These are phyloP conservation scores for Xylariomycetidae sp. DNA, from an alignment of 2,329 filamentous ascomycete genomes.

Conservation along the genomic window DNA sequence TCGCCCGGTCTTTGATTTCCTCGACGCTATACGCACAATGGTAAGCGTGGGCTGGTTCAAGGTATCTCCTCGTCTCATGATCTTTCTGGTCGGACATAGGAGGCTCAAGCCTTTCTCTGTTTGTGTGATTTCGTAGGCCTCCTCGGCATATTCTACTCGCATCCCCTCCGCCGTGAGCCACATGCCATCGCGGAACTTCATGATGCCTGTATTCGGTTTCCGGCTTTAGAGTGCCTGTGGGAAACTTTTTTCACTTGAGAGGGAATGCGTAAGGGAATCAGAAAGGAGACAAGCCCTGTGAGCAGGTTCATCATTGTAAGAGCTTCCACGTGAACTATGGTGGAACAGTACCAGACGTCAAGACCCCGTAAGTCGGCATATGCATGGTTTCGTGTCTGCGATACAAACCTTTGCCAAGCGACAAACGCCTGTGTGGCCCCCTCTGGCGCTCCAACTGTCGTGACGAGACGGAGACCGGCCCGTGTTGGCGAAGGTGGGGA, in stretches of 20 bases:
- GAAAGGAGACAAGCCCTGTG: too few species aligned
- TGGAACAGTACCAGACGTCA: too few species aligned
- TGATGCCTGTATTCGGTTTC: too few species aligned
- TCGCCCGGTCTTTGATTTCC: background rate
- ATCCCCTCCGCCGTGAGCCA: slow-evolving; percentile 60
- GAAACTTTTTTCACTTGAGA: too few species aligned
- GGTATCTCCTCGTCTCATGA: slow-evolving; percentile 49
- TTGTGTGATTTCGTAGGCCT: slow-evolving; percentile 50
- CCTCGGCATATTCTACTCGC: slow-evolving; percentile 61
- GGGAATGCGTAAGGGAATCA: too few species aligned
- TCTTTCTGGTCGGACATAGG: slow-evolving; percentile 53
- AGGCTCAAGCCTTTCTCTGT: slow-evolving; percentile 47
- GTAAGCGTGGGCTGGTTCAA: slow-evolving; percentile 52
- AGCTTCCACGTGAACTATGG: too few species aligned
- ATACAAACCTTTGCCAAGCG: slow-evolving; percentile 11
- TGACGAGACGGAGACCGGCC: slow-evolving; percentile 1
- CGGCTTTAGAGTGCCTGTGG: too few species aligned
- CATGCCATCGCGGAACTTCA: slow-evolving; percentile 64
- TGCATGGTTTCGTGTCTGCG: too few species aligned
- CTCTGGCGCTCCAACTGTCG: background rate
- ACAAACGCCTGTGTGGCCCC: too few species aligned
- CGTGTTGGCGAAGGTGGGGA: slow-evolving; percentile 1
- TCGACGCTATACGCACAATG: slow-evolving; percentile 31
- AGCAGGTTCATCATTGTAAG: too few species aligned
- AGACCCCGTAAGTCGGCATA: too few species aligned